phyloP scores from a whole-genome alignment of 148 eudicot genomes.

The Spergularia marina region DNA sequence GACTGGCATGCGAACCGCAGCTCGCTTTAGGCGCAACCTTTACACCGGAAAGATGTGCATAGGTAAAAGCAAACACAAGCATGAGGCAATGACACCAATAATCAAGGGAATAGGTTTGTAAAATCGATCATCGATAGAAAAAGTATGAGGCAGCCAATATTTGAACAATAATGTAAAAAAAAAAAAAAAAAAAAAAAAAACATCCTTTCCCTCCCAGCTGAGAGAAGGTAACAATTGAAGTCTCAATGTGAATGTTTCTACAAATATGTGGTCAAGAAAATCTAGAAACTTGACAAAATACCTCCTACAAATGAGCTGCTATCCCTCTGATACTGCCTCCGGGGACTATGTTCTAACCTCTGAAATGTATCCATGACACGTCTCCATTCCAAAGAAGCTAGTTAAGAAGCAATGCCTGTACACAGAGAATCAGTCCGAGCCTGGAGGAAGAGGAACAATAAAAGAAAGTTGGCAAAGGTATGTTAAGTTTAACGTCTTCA shows the following conservation, averaged over 20 bases:
- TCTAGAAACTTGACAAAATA: constrained; percentile 19
- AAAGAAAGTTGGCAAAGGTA: neutral
- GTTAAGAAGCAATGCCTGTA: constrained; percentile 32
- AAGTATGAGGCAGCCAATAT: neutral
- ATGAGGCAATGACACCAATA: no score
- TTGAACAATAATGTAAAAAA: constrained; percentile 18
- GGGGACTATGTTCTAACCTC: constrained; percentile 26
- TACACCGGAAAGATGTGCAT: no score
- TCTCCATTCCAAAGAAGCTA: constrained; percentile 14
- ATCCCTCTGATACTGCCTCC: constrained; percentile 22
- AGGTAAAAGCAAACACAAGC: no score
- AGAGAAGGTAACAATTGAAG: constrained; percentile 29
- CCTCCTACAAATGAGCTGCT: constrained; percentile 21
- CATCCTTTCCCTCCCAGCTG: constrained; percentile 21
- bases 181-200: constrained; percentile 23
- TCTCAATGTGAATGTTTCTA: constrained; percentile 28
- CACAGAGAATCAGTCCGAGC: constrained; percentile 15
- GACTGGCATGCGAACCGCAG: no score
- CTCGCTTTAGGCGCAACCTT: no score
- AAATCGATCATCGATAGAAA: neutral
- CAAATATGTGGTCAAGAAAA: constrained; percentile 23
- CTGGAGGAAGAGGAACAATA: neutral
- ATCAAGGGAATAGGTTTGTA: no score
- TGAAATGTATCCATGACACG: constrained; percentile 8
- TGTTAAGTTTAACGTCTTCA: neutral